Evolutionary conservation across 768 basidiomycete genomes (phyloP), one percentile per base, ranked within the genome.

Genomic region (Mycena rosella): DNA sequence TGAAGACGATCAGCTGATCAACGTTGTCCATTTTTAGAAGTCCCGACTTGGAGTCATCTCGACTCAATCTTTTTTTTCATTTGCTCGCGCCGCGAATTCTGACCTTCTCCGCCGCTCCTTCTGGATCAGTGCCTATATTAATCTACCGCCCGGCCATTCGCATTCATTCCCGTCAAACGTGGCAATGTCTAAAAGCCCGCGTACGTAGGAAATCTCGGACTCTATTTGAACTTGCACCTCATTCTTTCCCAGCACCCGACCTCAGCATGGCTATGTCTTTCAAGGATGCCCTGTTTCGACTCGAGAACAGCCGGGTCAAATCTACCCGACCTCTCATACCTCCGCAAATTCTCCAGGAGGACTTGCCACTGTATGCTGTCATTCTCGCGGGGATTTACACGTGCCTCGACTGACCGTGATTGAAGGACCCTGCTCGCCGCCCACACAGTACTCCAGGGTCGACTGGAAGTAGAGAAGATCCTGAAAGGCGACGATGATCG

Each of bases 341-440:
- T 56, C 96, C 96, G 24, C 96, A 96, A 76, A 97, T 98, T 67
- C 86, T 98, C 2, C 92, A 93, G 72, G 96, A 98, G 78, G 96
- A 98, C 78, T 86, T 94, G n/a, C 94, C 94, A 47, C 80, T 95
- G 93, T 94, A 80, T 57, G 88, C 81, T 26, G 15, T 40, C 6
- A 68, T 47, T 34, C 49, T 40, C 32, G 47, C 26, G 15, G 32
- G 30, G n/a, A n/a, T n/a, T n/a, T 71, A 44, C 22, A 60, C 51
- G 59, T 56, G 32, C 68, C 9, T 45, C 42, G 30, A 42, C 65
- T 57, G 49, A 47, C 15, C 63, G 27, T 51, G 42, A 27, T 54
- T 54, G 3, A 59, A 96, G 93, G 63, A 92, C 92, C 68, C 82
- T 96, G 63, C 82, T 85, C 74, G 88, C 92, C 24, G 96, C 96